Evolutionary conservation across 1,284 basidiomycete genomes (phyloP).

Genomic region (Apiotrichum siamense): DNA sequence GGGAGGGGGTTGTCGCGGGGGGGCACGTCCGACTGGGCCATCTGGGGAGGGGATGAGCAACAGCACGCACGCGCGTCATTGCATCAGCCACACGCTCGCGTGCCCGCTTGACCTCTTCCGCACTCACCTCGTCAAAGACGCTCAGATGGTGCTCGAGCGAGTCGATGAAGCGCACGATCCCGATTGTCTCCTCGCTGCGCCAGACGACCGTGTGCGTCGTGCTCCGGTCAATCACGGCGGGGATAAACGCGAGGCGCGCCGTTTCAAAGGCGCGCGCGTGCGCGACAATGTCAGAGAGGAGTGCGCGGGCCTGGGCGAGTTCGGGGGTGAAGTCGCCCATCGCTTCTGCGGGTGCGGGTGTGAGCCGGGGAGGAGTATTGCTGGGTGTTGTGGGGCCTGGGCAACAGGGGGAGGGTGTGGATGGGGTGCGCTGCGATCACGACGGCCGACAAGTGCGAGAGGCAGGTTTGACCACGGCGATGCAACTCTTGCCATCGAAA

Average conservation of each 20-base stretch:
- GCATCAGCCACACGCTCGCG: no score
- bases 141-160: conserved; percentile 17
- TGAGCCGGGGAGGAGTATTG: no score
- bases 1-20: conserved; percentile 32
- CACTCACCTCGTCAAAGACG: conserved; percentile 17
- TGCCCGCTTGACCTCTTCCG: neutral
- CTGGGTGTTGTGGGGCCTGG: no score
- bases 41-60: no score
- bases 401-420: neutral
- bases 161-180: conserved; percentile 24
- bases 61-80: no score
- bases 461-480: no score
- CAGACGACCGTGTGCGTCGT: conserved; percentile 10
- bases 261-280: conserved; percentile 8
- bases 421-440: neutral
- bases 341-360: no score
- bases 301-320: neutral
- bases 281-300: conserved; percentile 5
- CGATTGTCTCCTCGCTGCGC: conserved; percentile 25
- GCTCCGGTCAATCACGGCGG: conserved; percentile 12
- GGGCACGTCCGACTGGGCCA: conserved; percentile 3
- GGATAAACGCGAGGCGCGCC: conserved; percentile 4
- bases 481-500: no score
- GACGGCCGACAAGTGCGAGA: no score
- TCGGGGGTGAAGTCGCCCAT: conserved; percentile 10